Base-by-base conservation (phyloP, 2,329 filamentous ascomycete genomes). In the Fonsecaea pugnacius region DNA sequence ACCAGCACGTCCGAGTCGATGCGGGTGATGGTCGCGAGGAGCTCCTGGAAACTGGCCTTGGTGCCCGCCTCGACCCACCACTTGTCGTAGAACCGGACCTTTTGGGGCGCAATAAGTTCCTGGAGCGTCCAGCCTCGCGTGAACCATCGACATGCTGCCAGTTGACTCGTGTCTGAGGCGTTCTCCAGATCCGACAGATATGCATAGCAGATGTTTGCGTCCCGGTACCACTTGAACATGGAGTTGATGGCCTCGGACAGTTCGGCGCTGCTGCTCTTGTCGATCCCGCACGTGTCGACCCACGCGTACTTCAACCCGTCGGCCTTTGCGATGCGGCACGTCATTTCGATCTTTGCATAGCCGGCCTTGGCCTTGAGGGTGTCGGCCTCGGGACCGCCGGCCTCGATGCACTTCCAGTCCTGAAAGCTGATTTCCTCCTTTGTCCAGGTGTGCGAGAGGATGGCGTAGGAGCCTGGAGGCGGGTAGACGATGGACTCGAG, bases 241-340 rank as follows among this genome's bases (percentile, higher is more conserved):
- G 51, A 53, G 33, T 53, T 53, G n/a, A 71, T 51, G 7, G 70
- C 69, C 58, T 70, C 67, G 10, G 64, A 65, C 18, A 72, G 51
- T 57, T 70, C 68, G 4, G 67, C 66, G 27, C 66, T 70, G 58
- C 63, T 71, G 30, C 33, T 53, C 53, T 71, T 71, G 62, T 71
- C 61, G 35, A 71, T 71, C 58, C 69, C 70, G 43, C 68, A 71
- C 12, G 68, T 70, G 51, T 71, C 70, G 7, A 71, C 55, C 70
- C 70, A 71, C 2, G 68, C 66, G n/a, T 72, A 72, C 35, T 56
- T 36, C 43, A 66, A 1, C 27, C 48, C 54, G 21, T 55, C 48
- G 6, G 48, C 16, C 36, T 35, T 36, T 21, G 53, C 53, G 4
- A 36, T 36, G 18, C 24, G 32, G 58, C 65, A 33, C 38, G 65